Base-by-base conservation (phyloP, 345 rosid genomes). In the Hypericum perforatum region DNA sequence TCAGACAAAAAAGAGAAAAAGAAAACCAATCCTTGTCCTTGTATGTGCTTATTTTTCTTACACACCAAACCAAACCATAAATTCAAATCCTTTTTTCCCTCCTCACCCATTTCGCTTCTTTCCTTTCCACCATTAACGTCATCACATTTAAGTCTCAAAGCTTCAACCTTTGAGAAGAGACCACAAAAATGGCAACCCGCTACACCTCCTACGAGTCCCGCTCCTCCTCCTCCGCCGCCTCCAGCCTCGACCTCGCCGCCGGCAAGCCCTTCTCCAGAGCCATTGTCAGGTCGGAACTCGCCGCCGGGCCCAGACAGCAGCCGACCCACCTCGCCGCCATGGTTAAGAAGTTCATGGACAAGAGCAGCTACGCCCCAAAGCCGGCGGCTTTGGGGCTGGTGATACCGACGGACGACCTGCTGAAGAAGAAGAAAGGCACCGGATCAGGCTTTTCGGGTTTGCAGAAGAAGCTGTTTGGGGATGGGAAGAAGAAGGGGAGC, bases 401-500 rank as follows among this genome's bases (percentile, higher is more conserved):
- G 41, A 77, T 82, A 56, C 92, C 88, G 3, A 51, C 61, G 15
- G 91, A 84, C 47, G 95, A 84, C 49, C 49, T 82, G 73, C 87
- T 79, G 76, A 87, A 73, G 63, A 62, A 77, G 5, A 82, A 79
- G 16, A 64, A 74, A 64, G 77, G 65, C 57, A 84, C 72, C 5
- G 65, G 16, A 7, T 6, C 77, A 6, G 62, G 62, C 39, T 63
- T 78, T 7, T 56, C 63, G n/a, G 83, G 77, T 13, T 49, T 91
- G 72, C 98, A 83, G 70, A 72, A 76, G 75, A 90, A 90, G 72
- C 69, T 90, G 41, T 90, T 90, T 13, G 94, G 96, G 11, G 64
- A 66, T 10, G 78, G 63, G 29, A 59, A 56, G 45, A 64, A 68
- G 13, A 54, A 52, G 57, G 67, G 73, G 70, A 4, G 32, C 1